Base-by-base conservation (phyloP, 495 filamentous ascomycete genomes). In the Aspergillus incahuasiensis region DNA sequence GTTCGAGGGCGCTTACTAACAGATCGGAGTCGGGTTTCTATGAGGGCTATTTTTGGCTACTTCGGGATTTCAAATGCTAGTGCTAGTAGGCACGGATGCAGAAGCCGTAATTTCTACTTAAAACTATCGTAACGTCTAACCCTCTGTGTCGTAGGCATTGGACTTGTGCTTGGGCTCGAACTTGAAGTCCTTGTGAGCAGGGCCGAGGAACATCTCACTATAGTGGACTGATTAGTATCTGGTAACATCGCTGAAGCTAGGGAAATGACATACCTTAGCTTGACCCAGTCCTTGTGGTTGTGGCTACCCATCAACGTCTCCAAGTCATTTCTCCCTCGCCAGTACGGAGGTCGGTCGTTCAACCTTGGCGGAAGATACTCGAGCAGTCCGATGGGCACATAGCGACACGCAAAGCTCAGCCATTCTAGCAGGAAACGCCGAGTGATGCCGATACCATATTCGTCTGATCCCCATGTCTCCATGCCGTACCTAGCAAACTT, bases 81-180 rank as follows among this genome's bases (percentile, higher is more conserved):
- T 28, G 25, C 25, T 28, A 3, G 8, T 28, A 28, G 32, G 13
- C 8, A 35, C 32, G 5, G 32, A 35, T 9, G 13, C 9, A 12
- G 13, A 35, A 7, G 32, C 12, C 25, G 25, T 28, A 8, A 28
- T 28, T 28, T 8, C 25, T 28, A 28, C 8, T 12, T 35, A 30
- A 12, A 40, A 13, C 7, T 16, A 13, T 15, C 12, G 6, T 20
- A 21, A 3, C 9, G 1, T 21, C 64, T 66, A 87, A 7, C 84
- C 85, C 61, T 88, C 82, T 0, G 83, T 77, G 57, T 86, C 78
- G 61, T 86, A 95, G 54, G 83, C 80, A 66, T 96, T 95, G 12
- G 88, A 92, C 73, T 96, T 97, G 72, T 98, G 94, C 76, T 98
- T 98, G n/a, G 94, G 94, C 72, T 90, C 86, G 73, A 97, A 98